Base-by-base conservation (phyloP, 108 stramenopile species). In the Conticribra weissflogii region DNA sequence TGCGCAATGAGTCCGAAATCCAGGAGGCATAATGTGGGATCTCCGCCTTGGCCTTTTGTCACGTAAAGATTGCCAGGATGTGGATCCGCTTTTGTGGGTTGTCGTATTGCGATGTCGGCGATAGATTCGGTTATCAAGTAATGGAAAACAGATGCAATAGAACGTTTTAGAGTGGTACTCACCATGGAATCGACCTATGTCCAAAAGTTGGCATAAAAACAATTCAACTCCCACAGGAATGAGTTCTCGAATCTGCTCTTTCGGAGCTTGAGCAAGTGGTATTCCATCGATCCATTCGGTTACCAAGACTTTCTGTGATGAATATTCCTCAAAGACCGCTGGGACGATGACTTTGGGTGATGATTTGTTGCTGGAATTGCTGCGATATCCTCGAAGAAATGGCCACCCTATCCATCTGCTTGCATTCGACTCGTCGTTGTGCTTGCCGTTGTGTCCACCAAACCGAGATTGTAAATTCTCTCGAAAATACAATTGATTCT, bases 1-100 rank as follows among this genome's bases (percentile, higher is more conserved):
- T 91, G 79, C 0, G 91, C 82, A 51, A 88, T 84, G 51, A 97
- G 77, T 15, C 96, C 96, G 81, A 94, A 97, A 64, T 97, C 96
- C 5, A 97, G 58, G 32, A 97, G 74, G 56, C 85, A 87, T 3
- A 96, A 61, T 1, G 59, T 74, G n/a, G 78, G 73, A 27, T 33
- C 69, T 12, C 59, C 78, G 2, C 78, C 72, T 15, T 75, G 32
- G 3, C 76, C 57, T 25, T 63, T 75, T 21, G 90, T 91, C 22
- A 89, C 86, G 25, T 86, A 76, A 0, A 94, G 54, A 54, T 91
- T 94, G 24, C 88, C 73, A 49, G 83, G 80, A 82, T 90, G 89
- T 54, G 91, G 83, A 74, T 97, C 96, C 2, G 88, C 77, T n/a
- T n/a, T n/a, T n/a, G n/a, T n/a, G n/a, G n/a, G n/a, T n/a, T n/a